These are phyloP conservation scores for Pseudocercospora musae DNA, from an alignment of 2,329 filamentous ascomycete species.

Conservation along the genomic window DNA sequence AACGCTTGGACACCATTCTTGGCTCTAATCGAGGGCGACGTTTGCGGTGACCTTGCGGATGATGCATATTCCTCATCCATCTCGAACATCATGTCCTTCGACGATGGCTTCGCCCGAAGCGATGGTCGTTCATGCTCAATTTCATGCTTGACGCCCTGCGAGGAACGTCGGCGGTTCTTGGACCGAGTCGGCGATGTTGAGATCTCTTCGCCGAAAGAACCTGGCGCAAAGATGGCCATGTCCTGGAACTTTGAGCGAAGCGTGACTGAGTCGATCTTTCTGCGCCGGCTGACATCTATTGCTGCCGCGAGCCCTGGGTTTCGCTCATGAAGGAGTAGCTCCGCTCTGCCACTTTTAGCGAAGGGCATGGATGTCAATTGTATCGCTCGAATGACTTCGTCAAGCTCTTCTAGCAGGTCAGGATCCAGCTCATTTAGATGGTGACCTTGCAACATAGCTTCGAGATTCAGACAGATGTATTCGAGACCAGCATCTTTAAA, in stretches of 20 bases:
- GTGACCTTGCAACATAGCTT: slow-evolving; percentile 84
- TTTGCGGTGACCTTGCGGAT: slow-evolving; percentile 16
- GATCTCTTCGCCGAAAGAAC: slow-evolving; percentile 62
- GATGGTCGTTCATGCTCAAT: slow-evolving; percentile 56
- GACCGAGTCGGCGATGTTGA: slow-evolving; percentile 46
- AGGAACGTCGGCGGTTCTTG: slow-evolving; percentile 41
- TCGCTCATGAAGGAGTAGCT: slow-evolving; percentile 61
- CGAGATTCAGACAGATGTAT: slow-evolving; percentile 87
- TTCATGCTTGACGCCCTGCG: slow-evolving; percentile 38
- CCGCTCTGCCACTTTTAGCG: slow-evolving; percentile 70
- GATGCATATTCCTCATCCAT: slow-evolving; percentile 73
- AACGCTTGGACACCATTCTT: slow-evolving; percentile 26
- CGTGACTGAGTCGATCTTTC: slow-evolving; percentile 72
- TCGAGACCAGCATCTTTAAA: slow-evolving; percentile 88
- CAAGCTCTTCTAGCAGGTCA: slow-evolving; percentile 76
- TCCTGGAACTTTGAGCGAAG: slow-evolving; percentile 63
- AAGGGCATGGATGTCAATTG: slow-evolving; percentile 76
- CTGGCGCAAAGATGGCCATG: slow-evolving; percentile 60
- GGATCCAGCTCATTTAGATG: slow-evolving; percentile 81
- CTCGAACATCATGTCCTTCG: slow-evolving; percentile 79
- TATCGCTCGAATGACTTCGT: slow-evolving; percentile 74
- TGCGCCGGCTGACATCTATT: slow-evolving; percentile 65
- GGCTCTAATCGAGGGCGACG: slow-evolving; percentile 30
- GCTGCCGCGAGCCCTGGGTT: slow-evolving; percentile 62
- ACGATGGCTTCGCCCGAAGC: slow-evolving; percentile 65